Base-by-base conservation (phyloP, 208 protist genomes). In the Leishmania mexicana region DNA sequence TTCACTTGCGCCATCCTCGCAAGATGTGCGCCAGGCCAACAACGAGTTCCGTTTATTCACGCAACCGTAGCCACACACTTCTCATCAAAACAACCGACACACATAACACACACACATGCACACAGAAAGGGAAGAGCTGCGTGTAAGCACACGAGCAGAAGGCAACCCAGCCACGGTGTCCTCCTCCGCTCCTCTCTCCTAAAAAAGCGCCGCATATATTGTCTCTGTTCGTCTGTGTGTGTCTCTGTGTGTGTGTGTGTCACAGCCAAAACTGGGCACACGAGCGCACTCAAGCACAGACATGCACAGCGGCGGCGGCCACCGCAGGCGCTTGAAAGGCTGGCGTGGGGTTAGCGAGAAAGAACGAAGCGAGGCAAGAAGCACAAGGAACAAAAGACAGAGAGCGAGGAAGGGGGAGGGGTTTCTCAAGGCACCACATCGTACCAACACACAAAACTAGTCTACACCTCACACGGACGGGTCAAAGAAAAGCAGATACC, bases 121-220 rank as follows among this genome's bases (percentile, higher is more conserved):
- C 8, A 24, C 49, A 58, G 47, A 51, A 35, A 40, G 31, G 40
- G 38, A 28, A 21, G 40, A 72, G 19, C 15, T 24, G n/a, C 40
- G 11, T 72, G 67, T 19, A 57, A n/a, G 28, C 75, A 71, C 42
- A 38, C 85, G 68, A 10, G n/a, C 45, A 54, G 8, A 79, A n/a
- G 24, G 8, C 62, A 35, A 15, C 31, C 8, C 28, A 54, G n/a
- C 13, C 13, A 19, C 62, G 15, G 11, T 38, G 31, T 38, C 24
- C n/a, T 38, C 31, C 31, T n/a, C 62, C 28, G 24, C 31, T 40
- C 62, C 31, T 7, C 40, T n/a, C 31, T 3, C 31, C 28, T 38
- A 11, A 13, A 67, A 67, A 40, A n/a, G 31, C 28, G n/a, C 62
- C 15, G 31, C 31, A 67, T 40, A 24, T 31, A 8, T 21, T 21